Conservation (phyloP, 352 stramenopile genomes). For the Pythium dissotocum region DNA sequence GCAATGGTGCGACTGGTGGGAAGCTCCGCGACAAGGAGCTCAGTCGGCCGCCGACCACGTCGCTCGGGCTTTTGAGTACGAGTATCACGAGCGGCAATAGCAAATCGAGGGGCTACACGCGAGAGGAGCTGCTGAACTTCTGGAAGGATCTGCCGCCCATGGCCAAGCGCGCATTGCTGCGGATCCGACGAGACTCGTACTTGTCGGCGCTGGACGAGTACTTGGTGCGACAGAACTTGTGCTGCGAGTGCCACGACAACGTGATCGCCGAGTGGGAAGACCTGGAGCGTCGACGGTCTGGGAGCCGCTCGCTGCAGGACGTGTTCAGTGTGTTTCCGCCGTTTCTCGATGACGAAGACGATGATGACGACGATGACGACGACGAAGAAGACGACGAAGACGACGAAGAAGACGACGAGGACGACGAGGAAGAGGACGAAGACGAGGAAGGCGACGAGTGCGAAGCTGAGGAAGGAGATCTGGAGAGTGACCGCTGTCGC, state of each 20-base stretch:
- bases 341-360: conserved; percentile 70
- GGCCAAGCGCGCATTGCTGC: conserved; percentile 63
- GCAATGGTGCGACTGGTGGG: background rate
- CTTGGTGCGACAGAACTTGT: conserved; percentile 74
- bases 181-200: conserved; percentile 73
- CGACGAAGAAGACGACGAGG: conserved; percentile 53
- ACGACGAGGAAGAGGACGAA: conserved; percentile 28
- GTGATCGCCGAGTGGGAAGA: conserved; percentile 83
- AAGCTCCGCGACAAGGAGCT: background rate
- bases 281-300: conserved; percentile 62
- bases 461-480: conserved; percentile 29
- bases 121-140: conserved; percentile 80
- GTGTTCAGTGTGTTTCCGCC: conserved; percentile 78
- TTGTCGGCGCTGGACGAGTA: conserved; percentile 71
- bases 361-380: conserved; percentile 61
- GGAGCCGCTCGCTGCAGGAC: conserved; percentile 69
- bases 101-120: conserved; percentile 53
- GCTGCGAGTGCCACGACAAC: conserved; percentile 85
- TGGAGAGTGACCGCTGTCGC: conserved; percentile 4
- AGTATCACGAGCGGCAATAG: conserved; percentile 28
- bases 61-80: conserved; percentile 24
- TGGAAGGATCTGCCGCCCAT: conserved; percentile 72
- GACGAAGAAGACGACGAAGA: conserved; percentile 57
- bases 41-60: conserved; percentile 20
- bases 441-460: conserved; percentile 5